Evolutionary conservation across 768 basidiomycete genomes (phyloP), one percentile per base, ranked within the genome.

Genomic region (Tylopilus balloui): DNA sequence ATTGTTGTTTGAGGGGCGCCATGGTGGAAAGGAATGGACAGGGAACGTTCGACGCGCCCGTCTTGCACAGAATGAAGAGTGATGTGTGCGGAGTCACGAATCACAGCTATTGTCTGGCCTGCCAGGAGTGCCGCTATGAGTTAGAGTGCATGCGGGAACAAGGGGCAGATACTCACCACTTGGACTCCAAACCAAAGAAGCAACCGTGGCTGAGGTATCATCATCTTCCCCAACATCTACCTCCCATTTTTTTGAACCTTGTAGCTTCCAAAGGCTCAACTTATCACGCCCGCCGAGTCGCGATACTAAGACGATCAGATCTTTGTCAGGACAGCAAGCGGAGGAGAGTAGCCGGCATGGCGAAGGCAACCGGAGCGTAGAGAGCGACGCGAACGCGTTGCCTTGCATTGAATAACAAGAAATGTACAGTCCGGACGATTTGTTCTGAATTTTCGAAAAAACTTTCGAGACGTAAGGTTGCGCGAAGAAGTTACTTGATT

Each of bases 301-400:
- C 50, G 83, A 82, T 42, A 90, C 71, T 8, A 89, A 69, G 23
- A 83, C 71, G 4, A 90, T 69, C 35, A 91, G 72, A 66, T 92
- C 89, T 65, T 91, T 92, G 71, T 91, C 89, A 9, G 88, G 88
- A 64, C 89, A 89, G 58, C 88, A 90, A 40, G 88, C 80, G 19
- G 81, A 77, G 10, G 71, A 49, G 21, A 86, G 67, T 25, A 90
- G 57, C 34, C 83, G 79, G 47, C 78, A 78, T 25, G 78, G 70
- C 7, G 78, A 70, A 6, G 83, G 78, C 12, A 88, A 67, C 36
- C 74, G 75, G 25, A 86, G 63, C 27, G 72, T 74, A 20, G 81
- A 79, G 46, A 89, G 71, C 25, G 79, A 60, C 36, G 66, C 69
- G 58, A 85, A 85, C 2, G 79, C 72, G 45, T 73, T 75, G 34